A percentile compares a stretch with the other conserved stretches of the same genome.
phyloP scores from a whole-genome alignment of 106 monocot species.

The Dendrobium huoshanense region DNA sequence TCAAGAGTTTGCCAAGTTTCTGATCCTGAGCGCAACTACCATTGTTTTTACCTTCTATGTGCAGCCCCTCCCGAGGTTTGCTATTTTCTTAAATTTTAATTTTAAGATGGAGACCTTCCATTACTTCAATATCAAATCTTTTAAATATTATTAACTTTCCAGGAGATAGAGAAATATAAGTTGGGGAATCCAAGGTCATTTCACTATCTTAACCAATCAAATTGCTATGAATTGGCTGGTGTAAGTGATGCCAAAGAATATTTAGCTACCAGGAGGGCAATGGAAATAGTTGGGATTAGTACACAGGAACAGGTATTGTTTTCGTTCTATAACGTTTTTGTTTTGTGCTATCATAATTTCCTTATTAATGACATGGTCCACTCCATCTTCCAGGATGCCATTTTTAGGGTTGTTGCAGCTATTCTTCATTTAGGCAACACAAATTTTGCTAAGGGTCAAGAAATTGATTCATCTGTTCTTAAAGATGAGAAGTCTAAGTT shows the following conservation, averaged over 20 bases:
- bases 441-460: conserved; percentile 86
- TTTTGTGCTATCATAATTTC: not conserved
- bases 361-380: not conserved
- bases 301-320: conserved; percentile 69
- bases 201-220: conserved; percentile 91
- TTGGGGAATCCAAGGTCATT: conserved; percentile 49
- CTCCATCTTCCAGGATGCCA: conserved; percentile 69
- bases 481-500: conserved; percentile 96
- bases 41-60: conserved; percentile 89
- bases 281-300: conserved; percentile 92
- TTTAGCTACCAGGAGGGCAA: conserved; percentile 74
- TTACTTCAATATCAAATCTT: not conserved
- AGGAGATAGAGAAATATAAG: conserved; percentile 75
- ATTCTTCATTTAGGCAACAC: conserved; percentile 97
- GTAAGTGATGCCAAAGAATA: conserved; percentile 76
- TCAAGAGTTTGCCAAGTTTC: conserved; percentile 91
- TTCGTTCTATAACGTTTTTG: not conserved
- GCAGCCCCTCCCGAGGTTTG: conserved; percentile 74
- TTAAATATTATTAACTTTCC: conserved; percentile 16
- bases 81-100: not conserved
- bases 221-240: conserved; percentile 66
- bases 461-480: conserved; percentile 87
- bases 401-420: conserved; percentile 96
- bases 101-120: not conserved
- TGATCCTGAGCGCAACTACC: conserved; percentile 89